Evolutionary conservation across 306 rosid genomes (phyloP).

Genomic region (Malus sylvestris): DNA sequence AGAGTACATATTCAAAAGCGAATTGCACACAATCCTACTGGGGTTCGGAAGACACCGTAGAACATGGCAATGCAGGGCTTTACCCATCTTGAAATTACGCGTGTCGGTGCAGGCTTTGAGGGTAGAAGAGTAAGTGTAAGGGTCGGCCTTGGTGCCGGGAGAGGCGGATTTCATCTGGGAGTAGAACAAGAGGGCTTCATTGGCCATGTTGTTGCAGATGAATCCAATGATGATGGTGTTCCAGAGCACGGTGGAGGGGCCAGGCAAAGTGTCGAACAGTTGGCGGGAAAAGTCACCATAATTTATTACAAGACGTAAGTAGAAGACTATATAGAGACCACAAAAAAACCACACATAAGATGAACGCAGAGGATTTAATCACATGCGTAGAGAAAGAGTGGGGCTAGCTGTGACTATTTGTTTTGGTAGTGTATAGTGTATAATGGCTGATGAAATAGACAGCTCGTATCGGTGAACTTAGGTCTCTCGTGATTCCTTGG

Average conservation of each 20-base stretch:
- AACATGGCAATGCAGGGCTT: conserved; percentile 67
- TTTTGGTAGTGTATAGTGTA: too few species aligned
- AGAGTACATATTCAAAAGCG: conserved; percentile 75
- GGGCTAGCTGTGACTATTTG: too few species aligned
- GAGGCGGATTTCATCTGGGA: conserved; percentile 48
- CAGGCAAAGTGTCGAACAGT: conserved; percentile 57
- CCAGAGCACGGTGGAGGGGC: conserved; percentile 72
- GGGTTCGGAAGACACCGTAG: conserved; percentile 48
- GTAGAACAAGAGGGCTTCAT: conserved; percentile 53
- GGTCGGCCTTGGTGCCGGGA: conserved; percentile 34
- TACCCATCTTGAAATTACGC: conserved; percentile 42
- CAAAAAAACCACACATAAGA: too few species aligned
- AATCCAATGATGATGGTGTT: conserved; percentile 78
- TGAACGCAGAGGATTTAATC: too few species aligned
- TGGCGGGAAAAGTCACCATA: conserved; percentile 23
- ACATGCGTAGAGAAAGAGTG: too few species aligned
- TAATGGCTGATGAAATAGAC: too few species aligned
- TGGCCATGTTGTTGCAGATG: conserved; percentile 65
- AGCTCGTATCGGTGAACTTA: too few species aligned
- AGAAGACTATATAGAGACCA: too few species aligned
- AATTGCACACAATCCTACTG: conserved; percentile 57
- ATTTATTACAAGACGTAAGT: too few species aligned
- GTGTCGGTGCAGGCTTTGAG: conserved; percentile 80
- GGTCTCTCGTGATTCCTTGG: too few species aligned
- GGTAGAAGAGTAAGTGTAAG: conserved; percentile 69